Evolutionary conservation across 768 basidiomycete species (phyloP), one percentile per base, ranked within the genome.

Genomic region (Cyathus striatus): DNA sequence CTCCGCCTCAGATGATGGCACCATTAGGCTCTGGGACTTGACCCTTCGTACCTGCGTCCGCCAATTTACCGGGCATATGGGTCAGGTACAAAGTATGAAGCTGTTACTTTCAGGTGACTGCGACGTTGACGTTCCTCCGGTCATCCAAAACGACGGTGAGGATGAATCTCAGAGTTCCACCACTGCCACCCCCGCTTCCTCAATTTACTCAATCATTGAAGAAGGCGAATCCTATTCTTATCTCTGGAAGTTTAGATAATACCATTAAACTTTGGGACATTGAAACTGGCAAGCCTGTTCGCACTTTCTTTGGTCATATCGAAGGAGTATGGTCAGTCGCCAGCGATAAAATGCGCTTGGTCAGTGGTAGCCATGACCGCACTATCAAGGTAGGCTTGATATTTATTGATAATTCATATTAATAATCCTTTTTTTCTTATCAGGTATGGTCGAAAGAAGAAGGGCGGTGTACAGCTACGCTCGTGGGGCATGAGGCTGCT

Each of bases 271-370:
- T 94, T 32, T 99, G 96, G 96, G 92, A 98, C 56, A 79, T 98
- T 21, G 90, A 94, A 53, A 78, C 83, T 1, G 91, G 86, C 30
- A 80, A 83, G 54, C 73, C 82, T 18, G 67, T 78, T 38, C 72
- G 78, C 55, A 97, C 96, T 32, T 75, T 94, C 48, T 99, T 99
- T 60, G 96, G 94, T 1, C 94, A 97, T 61, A 93, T 98, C 53
- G 96, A 99, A 59, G 96, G 96, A 42, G 92, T 99, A 14, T 99
- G 96, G 96, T 84, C 83, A 3, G 87, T 98, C 23, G 92, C 91
- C 18, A 83, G 86, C 50, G 93, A 99, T 62, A 87, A 91, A 57
- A 72, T 98, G 55, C 73, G 95, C 41, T 69, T 99, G 38, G 92
- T 93, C 20, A 93, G 89, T 41, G 94, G 83, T 5, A 94, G 91